A percentile compares a stretch with the other conserved stretches of the same genome.
Conservation (phyloP, 129 eudicot genomes). For the Chrysanthemum makinoi region DNA sequence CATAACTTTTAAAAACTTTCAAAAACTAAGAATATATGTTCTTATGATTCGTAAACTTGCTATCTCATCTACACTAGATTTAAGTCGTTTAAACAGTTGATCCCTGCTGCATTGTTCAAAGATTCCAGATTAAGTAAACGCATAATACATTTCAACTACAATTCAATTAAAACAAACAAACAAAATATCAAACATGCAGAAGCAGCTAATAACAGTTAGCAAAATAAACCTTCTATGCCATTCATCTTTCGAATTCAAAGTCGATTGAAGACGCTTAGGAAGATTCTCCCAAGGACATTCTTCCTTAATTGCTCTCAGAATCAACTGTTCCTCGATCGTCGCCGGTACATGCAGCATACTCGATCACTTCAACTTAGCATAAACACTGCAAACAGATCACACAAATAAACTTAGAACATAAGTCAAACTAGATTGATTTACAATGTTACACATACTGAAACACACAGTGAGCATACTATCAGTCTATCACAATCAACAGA, state of each 20-base stretch:
- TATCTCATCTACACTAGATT: conserved; percentile 3
- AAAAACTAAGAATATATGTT: neutral
- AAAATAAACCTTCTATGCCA: conserved; percentile 84
- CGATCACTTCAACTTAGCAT: conserved; percentile 2
- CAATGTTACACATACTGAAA: neutral
- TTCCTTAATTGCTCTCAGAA: conserved; percentile 79
- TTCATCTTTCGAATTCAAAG: conserved; percentile 76
- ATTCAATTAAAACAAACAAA: neutral
- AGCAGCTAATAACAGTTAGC: conserved; percentile 15
- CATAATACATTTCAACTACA: neutral
- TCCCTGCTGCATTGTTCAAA: neutral
- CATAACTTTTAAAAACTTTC: neutral
- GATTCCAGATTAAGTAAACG: neutral
- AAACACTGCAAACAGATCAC: neutral
- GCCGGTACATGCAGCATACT: conserved; percentile 71
- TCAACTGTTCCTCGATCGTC: conserved; percentile 88
- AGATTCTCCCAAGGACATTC: conserved; percentile 91
- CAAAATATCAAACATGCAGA: conserved; percentile 20
- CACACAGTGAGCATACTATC: too few relatives aligned
- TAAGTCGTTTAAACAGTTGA: conserved; percentile 1
- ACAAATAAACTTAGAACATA: neutral
- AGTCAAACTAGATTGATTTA: neutral
- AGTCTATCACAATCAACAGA: too few relatives aligned
- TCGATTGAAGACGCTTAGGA: conserved; percentile 89
- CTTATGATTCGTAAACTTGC: neutral